Conservation (phyloP, 805 yeast species). For the Barnettozyma botsteinii region DNA sequence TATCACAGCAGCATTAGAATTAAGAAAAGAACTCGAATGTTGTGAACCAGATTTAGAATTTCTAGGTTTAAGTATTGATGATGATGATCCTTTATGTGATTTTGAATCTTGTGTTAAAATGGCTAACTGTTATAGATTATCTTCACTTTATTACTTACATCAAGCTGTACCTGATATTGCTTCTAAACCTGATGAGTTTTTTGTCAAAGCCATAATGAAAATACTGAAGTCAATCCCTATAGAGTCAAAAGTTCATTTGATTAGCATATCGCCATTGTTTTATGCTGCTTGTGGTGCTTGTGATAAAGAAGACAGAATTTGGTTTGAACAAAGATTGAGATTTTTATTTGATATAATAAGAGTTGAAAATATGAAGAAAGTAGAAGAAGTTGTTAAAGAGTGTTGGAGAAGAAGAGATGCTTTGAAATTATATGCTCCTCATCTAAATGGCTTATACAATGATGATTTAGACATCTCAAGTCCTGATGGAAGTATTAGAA, state of each 20-base stretch:
- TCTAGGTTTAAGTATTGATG: background rate
- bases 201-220: background rate
- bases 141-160: background rate
- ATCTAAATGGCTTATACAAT: background rate
- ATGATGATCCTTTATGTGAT: slow-evolving; percentile 3
- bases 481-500: background rate
- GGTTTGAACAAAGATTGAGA: background rate
- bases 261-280: slow-evolving; percentile 1
- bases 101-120: slow-evolving; percentile 1
- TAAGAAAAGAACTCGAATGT: background rate
- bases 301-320: slow-evolving; percentile 1
- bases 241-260: background rate
- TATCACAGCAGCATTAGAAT: background rate
- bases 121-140: slow-evolving; percentile 2
- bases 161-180: slow-evolving; percentile 1
- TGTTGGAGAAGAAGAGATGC: slow-evolving; percentile 4
- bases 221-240: background rate
- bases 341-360: background rate
- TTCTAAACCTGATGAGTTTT: background rate
- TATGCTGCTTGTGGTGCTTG: background rate
- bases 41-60: background rate
- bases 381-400: background rate
- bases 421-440: background rate
- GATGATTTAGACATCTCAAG: background rate
- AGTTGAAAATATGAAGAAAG: background rate